Percentiles rank a stretch among this genome's conserved stretches.
Evolutionary conservation across 2,329 filamentous ascomycete genomes (phyloP).

Genomic region (Tolypocladium paradoxum): DNA sequence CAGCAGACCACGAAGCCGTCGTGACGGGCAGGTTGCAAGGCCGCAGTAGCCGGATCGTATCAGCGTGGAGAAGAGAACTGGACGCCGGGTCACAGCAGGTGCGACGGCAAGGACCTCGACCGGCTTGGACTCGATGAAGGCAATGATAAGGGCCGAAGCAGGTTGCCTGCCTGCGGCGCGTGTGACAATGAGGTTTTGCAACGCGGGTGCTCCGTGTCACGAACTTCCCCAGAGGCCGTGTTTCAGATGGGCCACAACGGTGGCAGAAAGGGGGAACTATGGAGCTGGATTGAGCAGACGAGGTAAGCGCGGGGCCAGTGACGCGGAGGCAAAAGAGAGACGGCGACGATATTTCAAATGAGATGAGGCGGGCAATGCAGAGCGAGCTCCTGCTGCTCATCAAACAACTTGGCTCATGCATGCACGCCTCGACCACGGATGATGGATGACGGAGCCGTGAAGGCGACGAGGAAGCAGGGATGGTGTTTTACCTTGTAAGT

Average conservation of each 20-base stretch:
- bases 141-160: conserved; percentile 1
- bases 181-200: background rate
- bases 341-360: background rate
- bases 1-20: background rate
- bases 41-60: background rate
- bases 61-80: background rate
- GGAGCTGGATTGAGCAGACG: conserved; percentile 7
- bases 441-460: background rate
- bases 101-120: background rate
- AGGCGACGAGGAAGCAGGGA: background rate
- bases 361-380: background rate
- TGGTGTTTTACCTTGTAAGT: conserved; percentile 1
- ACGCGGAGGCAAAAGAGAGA: background rate
- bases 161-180: background rate
- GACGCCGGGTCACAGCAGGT: background rate
- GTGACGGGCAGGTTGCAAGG: background rate
- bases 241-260: conserved; percentile 16
- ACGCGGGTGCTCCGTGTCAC: background rate
- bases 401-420: background rate
- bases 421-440: background rate
- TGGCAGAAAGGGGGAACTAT: background rate
- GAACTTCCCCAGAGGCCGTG: conserved; percentile 8
- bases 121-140: background rate
- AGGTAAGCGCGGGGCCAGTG: conserved; percentile 6
- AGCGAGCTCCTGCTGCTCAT: background rate